These are phyloP conservation scores for Naematelia aurantialba DNA, from an alignment of 768 basidiomycete species.

Conservation along the genomic window DNA sequence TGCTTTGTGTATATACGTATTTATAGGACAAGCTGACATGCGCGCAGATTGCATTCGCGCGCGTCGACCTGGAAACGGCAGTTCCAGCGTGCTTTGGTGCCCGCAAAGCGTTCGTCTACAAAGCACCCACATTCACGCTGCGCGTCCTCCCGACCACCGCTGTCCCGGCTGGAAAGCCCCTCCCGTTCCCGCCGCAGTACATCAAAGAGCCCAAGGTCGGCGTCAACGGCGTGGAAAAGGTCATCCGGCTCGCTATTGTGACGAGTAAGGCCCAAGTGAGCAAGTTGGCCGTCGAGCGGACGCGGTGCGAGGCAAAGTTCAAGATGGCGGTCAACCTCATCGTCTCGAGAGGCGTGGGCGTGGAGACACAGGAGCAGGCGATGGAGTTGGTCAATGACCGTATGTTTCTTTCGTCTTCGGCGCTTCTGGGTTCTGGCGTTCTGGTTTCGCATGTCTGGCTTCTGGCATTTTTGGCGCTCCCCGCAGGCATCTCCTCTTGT, in stretches of 20 bases:
- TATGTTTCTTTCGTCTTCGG: background rate
- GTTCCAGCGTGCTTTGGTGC: slow-evolving; percentile 1
- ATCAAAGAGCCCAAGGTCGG: background rate
- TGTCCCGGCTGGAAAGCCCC: slow-evolving; percentile 7
- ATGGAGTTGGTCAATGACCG: background rate
- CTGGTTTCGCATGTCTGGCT: no score
- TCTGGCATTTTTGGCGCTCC: no score
- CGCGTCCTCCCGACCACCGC: slow-evolving; percentile 4
- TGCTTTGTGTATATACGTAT: no score
- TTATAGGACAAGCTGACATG: background rate
- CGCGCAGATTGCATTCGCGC: slow-evolving; percentile 11
- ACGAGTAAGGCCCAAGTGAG: slow-evolving; percentile 18
- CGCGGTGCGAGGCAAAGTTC: slow-evolving; percentile 13
- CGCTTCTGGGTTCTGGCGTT: no score
- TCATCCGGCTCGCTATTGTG: slow-evolving; percentile 13
- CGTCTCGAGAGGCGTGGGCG: slow-evolving; percentile 9
- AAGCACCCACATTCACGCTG: slow-evolving; percentile 14
- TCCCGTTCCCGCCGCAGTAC: slow-evolving; percentile 11
- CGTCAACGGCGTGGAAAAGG: background rate
- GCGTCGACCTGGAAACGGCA: slow-evolving; percentile 17
- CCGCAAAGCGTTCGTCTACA: background rate
- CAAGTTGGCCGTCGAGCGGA: slow-evolving; percentile 27
- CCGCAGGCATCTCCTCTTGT: no score
- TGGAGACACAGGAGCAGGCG: background rate
- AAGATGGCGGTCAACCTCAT: slow-evolving; percentile 21